Percentiles rank a stretch among this genome's conserved stretches.
phyloP scores from a whole-genome alignment of 108 stramenopile genomes.

The Stephanodiscus minutulus region DNA sequence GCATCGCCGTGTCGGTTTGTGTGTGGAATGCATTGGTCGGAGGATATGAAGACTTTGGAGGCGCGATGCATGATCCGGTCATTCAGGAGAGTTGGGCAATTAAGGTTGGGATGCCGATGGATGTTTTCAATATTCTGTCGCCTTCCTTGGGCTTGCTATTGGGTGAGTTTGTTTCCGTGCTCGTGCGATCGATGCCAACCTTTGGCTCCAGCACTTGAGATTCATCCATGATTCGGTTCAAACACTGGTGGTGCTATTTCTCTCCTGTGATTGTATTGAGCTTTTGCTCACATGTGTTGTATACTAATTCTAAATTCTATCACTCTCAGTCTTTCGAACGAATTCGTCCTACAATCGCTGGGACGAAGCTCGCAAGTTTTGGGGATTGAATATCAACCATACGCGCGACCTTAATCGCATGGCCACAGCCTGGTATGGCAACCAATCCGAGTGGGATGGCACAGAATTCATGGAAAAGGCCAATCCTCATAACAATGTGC shows the following conservation, averaged over 20 bases:
- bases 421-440: conserved; percentile 56
- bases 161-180: conserved; percentile 40
- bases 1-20: conserved; percentile 49
- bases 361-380: conserved; percentile 75
- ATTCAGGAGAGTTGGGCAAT: conserved; percentile 17
- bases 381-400: conserved; percentile 73
- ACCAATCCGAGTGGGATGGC: conserved; percentile 19
- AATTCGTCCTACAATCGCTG: conserved; percentile 67
- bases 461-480: conserved; percentile 33
- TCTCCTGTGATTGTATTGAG: background rate
- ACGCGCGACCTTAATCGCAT: conserved; percentile 64
- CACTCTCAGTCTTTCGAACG: conserved; percentile 59
- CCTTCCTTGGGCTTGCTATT: conserved; percentile 64
- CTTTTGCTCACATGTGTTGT: background rate
- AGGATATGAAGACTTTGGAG: conserved; percentile 53
- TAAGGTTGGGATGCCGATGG: conserved; percentile 48
- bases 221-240: conserved; percentile 11
- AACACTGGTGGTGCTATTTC: background rate
- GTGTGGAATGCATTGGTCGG: conserved; percentile 50
- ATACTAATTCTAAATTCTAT: background rate
- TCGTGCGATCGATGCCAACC: background rate
- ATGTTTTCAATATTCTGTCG: conserved; percentile 51
- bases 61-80: conserved; percentile 43
- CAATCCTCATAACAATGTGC: background rate
- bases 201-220: background rate